Percentiles rank a stretch among this genome's conserved stretches.
These are phyloP conservation scores for Termitomyces heimii DNA, from an alignment of 768 basidiomycete genomes.

Conservation along the genomic window DNA sequence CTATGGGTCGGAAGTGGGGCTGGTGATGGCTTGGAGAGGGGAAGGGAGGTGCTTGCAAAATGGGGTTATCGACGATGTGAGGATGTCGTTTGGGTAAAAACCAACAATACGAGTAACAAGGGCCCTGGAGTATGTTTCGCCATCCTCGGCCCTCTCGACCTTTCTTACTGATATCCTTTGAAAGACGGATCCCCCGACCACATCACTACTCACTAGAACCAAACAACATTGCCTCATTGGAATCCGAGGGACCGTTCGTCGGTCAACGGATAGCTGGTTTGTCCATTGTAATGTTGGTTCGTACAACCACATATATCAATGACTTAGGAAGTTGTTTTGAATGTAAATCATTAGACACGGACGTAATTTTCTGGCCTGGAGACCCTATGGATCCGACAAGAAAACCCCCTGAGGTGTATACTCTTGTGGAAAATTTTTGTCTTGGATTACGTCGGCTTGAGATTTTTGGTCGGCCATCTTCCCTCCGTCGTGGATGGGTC, in stretches of 20 bases:
- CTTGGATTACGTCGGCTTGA: conserved; percentile 89
- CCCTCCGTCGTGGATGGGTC: conserved; percentile 86
- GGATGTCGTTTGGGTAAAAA: conserved; percentile 98
- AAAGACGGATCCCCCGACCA: conserved; percentile 82
- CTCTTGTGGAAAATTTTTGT: conserved; percentile 96
- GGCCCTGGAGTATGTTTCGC: conserved; percentile 64
- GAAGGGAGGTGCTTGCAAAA: conserved; percentile 82
- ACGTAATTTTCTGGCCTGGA: conserved; percentile 96
- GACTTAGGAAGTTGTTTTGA: conserved; percentile 10
- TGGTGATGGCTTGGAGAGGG: conserved; percentile 85
- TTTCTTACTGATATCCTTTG: conserved; percentile 8
- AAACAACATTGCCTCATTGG: conserved; percentile 98
- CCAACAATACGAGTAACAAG: conserved; percentile 65
- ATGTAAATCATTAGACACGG: conserved; percentile 62
- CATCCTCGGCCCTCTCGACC: background rate
- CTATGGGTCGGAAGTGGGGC: conserved; percentile 95
- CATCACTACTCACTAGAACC: conserved; percentile 79
- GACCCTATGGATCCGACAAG: conserved; percentile 75
- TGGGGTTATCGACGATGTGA: conserved; percentile 97
- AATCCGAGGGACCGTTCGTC: conserved; percentile 91
- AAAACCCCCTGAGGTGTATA: conserved; percentile 95
- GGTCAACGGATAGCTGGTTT: conserved; percentile 93
- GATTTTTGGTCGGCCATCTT: conserved; percentile 72
- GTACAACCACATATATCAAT: conserved; percentile 18
- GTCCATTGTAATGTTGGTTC: conserved; percentile 96